These are phyloP conservation scores for Fusarium sp. DNA, from an alignment of 2,329 filamentous ascomycete genomes.

Conservation along the genomic window DNA sequence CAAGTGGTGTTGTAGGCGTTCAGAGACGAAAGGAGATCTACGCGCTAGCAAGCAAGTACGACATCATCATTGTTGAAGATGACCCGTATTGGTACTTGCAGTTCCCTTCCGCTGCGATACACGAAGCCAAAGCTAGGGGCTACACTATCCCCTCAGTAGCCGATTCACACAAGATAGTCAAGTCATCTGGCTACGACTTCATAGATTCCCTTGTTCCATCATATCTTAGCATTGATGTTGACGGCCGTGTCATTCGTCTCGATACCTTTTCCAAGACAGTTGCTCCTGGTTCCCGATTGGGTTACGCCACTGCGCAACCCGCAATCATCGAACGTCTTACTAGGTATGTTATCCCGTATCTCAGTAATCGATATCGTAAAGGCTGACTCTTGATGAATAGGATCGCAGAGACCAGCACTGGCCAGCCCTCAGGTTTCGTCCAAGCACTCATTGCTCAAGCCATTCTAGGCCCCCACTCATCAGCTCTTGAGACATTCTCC, in stretches of 20 bases:
- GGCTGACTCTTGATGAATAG: constrained; percentile 50
- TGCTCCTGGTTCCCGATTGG: constrained; percentile 87
- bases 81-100: constrained; percentile 97
- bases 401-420: constrained; percentile 81
- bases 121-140: constrained; percentile 61
- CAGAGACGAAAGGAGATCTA: constrained; percentile 83
- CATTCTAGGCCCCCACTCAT: constrained; percentile 74
- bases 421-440: constrained; percentile 89
- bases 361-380: not conserved
- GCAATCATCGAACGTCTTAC: constrained; percentile 77
- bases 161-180: constrained; percentile 48
- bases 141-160: constrained; percentile 45
- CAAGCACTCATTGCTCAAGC: constrained; percentile 84
- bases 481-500: constrained; percentile 53
- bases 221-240: constrained; percentile 81
- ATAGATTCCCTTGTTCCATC: constrained; percentile 86
- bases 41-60: constrained; percentile 81
- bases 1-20: constrained; percentile 78
- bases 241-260: constrained; percentile 87
- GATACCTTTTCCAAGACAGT: constrained; percentile 96
- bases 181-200: constrained; percentile 75
- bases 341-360: constrained; percentile 36
- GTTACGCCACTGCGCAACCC: constrained; percentile 90
- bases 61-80: constrained; percentile 92
- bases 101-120: constrained; percentile 74